These are phyloP conservation scores for Dipteronia dyeriana DNA, from an alignment of 345 rosid genomes.

Conservation along the genomic window DNA sequence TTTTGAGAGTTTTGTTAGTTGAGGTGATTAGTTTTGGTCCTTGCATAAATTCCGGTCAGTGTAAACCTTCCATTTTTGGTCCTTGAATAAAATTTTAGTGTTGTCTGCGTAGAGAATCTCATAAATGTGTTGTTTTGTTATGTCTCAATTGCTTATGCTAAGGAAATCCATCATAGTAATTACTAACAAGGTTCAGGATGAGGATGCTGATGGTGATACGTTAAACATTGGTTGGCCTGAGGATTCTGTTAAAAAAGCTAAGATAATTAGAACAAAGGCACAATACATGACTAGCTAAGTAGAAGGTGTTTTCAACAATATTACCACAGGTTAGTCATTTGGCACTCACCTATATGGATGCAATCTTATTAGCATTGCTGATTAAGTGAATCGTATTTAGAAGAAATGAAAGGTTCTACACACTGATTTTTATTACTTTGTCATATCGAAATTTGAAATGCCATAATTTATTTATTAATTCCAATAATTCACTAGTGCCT, in stretches of 20 bases:
- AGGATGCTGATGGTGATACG: slow-evolving; percentile 49
- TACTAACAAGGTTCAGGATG: slow-evolving; percentile 70
- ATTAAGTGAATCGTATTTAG: not conserved
- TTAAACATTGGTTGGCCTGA: slow-evolving; percentile 84
- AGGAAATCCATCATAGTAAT: too few species aligned
- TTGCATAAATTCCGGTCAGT: not conserved
- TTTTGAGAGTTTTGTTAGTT: slow-evolving; percentile 9
- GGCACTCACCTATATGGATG: not conserved
- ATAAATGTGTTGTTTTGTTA: slow-evolving; percentile 87
- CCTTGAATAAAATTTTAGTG: slow-evolving; percentile 9
- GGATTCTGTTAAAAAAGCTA: slow-evolving; percentile 86
- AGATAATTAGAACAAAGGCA: slow-evolving; percentile 68
- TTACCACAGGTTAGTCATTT: slow-evolving; percentile 70
- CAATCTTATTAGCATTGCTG: not conserved
- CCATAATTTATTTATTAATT: not conserved
- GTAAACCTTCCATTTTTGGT: not conserved
- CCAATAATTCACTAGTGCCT: not conserved
- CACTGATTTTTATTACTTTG: not conserved
- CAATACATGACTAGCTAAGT: slow-evolving; percentile 67
- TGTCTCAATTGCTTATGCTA: slow-evolving; percentile 72
- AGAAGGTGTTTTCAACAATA: slow-evolving; percentile 78
- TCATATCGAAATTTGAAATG: not conserved
- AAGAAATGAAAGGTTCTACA: not conserved
- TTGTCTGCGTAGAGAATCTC: slow-evolving; percentile 81
- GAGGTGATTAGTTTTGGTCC: not conserved